These are phyloP conservation scores for Scheffersomyces lignosus DNA, from an alignment of 805 yeast species.

Conservation along the genomic window DNA sequence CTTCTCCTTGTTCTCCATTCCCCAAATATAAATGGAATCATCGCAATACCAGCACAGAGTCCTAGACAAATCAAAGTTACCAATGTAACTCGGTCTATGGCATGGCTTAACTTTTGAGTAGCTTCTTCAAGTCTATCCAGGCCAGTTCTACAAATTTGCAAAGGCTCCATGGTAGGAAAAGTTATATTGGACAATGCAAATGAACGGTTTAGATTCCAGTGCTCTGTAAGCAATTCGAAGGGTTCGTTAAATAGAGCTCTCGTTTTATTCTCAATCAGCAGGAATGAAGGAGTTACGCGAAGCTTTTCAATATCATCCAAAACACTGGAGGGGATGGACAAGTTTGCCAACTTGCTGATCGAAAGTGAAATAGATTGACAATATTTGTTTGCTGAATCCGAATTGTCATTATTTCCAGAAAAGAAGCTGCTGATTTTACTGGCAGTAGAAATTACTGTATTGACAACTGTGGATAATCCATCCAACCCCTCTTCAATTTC, in stretches of 20 bases:
- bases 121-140: slow-evolving; percentile 39
- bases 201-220: slow-evolving; percentile 2
- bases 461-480: slow-evolving; percentile 57
- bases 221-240: slow-evolving; percentile 35
- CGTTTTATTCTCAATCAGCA: slow-evolving; percentile 52
- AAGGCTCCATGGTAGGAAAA: slow-evolving; percentile 7
- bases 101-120: slow-evolving; percentile 27
- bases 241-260: slow-evolving; percentile 57
- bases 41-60: slow-evolving; percentile 35
- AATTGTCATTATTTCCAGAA: slow-evolving; percentile 21
- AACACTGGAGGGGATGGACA: slow-evolving; percentile 67
- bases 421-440: slow-evolving; percentile 56
- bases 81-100: slow-evolving; percentile 35
- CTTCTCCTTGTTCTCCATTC: slow-evolving; percentile 53
- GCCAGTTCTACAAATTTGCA: slow-evolving; percentile 32
- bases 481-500: slow-evolving; percentile 68
- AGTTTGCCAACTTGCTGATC: slow-evolving; percentile 50
- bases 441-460: slow-evolving; percentile 51
- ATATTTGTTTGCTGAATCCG: slow-evolving; percentile 25
- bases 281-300: slow-evolving; percentile 5
- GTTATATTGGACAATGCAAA: neutral
- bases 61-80: slow-evolving; percentile 37
- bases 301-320: slow-evolving; percentile 55
- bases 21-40: slow-evolving; percentile 44
- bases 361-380: slow-evolving; percentile 57